Evolutionary conservation across 495 filamentous ascomycete genomes (phyloP).

Genomic region (Letharia lupina): DNA sequence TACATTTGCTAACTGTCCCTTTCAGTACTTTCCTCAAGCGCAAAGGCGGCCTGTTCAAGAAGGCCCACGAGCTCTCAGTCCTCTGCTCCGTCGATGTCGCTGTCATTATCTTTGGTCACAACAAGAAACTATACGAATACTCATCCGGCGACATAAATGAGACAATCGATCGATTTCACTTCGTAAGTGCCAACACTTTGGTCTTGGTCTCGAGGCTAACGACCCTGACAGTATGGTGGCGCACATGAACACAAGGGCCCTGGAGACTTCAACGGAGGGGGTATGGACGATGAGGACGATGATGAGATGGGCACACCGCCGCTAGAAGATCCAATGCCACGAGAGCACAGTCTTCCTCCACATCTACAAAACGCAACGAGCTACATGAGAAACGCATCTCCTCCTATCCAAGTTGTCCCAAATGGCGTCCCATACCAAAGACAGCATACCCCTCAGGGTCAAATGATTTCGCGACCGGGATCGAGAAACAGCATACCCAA

Average conservation of each 20-base stretch:
- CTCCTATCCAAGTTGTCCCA: slow-evolving; percentile 79
- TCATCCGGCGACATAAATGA: slow-evolving; percentile 91
- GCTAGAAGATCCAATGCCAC: slow-evolving; percentile 49
- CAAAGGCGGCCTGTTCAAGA: slow-evolving; percentile 98
- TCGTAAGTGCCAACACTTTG: slow-evolving; percentile 51
- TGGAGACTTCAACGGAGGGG: slow-evolving; percentile 79
- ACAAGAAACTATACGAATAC: slow-evolving; percentile 97
- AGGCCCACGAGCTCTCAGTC: slow-evolving; percentile 96
- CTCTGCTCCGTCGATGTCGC: slow-evolving; percentile 97
- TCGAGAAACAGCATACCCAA: slow-evolving; percentile 59
- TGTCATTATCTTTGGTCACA: slow-evolving; percentile 95
- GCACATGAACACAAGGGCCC: slow-evolving; percentile 96
- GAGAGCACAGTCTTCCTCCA: slow-evolving; percentile 54
- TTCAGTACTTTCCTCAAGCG: slow-evolving; percentile 91
- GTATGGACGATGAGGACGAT: slow-evolving; percentile 84
- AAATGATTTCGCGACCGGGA: slow-evolving; percentile 65
- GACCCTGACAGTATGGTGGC: slow-evolving; percentile 61
- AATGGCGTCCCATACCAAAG: slow-evolving; percentile 69
- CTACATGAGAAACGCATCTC: slow-evolving; percentile 78
- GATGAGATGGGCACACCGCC: slow-evolving; percentile 62
- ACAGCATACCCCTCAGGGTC: slow-evolving; percentile 73
- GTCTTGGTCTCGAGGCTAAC: slow-evolving; percentile 11
- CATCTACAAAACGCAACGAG: slow-evolving; percentile 67
- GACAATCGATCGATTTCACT: slow-evolving; percentile 76
- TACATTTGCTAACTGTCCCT: slow-evolving; percentile 9